Conservation (phyloP, 83 land plant genomes). For the Picea mariana region DNA sequence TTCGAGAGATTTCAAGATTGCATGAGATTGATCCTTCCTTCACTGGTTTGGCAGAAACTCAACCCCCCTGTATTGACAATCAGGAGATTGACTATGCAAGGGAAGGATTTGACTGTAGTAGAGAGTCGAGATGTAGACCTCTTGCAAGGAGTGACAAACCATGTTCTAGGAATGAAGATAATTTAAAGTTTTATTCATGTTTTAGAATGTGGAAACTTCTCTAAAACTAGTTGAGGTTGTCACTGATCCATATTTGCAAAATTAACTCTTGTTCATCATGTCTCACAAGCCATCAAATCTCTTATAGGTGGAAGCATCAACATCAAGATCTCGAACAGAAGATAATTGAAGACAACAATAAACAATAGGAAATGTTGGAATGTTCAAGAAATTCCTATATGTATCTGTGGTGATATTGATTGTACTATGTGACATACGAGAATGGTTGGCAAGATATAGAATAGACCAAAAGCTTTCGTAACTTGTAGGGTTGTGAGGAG, state of each 20-base stretch:
- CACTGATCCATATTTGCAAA: constrained; percentile 81
- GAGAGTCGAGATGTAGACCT: background rate
- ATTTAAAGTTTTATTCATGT: constrained; percentile 18
- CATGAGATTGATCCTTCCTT: constrained; percentile 12
- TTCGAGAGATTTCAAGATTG: background rate
- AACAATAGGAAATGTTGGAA: constrained; percentile 17
- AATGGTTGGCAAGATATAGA: constrained; percentile 73
- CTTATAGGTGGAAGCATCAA: constrained; percentile 84
- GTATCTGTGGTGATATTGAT: constrained; percentile 92
- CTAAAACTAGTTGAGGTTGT: constrained; percentile 35
- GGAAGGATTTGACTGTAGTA: too few species aligned
- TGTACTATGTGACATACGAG: constrained; percentile 93
- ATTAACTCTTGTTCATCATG: constrained; percentile 93
- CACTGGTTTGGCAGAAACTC: constrained; percentile 15
- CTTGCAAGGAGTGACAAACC: background rate
- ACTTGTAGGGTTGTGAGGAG: constrained; percentile 90
- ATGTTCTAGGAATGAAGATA: constrained; percentile 15
- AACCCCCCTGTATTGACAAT: background rate
- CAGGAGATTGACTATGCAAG: too few species aligned
- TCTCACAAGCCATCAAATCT: constrained; percentile 95
- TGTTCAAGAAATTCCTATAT: constrained; percentile 47
- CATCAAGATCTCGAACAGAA: constrained; percentile 46
- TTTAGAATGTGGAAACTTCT: constrained; percentile 20
- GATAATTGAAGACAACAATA: constrained; percentile 17
- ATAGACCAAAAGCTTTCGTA: constrained; percentile 88